Evolutionary conservation across 352 stramenopile genomes (phyloP).

Genomic region (Globisporangium cystogenes): DNA sequence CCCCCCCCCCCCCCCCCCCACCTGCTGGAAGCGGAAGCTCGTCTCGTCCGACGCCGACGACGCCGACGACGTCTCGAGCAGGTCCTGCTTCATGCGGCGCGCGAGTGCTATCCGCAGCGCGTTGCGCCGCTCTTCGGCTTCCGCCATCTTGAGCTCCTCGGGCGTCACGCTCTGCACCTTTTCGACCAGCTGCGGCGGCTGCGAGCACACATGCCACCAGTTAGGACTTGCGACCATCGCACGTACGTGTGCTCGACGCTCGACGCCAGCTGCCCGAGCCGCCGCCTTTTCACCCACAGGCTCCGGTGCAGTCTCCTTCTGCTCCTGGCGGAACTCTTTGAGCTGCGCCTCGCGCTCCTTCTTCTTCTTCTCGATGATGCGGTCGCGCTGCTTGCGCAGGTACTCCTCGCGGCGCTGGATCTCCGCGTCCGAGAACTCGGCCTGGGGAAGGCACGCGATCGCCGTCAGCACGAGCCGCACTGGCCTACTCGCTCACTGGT

Average conservation of each 20-base stretch:
- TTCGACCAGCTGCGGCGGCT: conserved; percentile 49
- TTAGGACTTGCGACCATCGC: no score
- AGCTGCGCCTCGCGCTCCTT: conserved; percentile 61
- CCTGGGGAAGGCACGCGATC: conserved; percentile 10
- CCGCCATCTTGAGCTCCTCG: conserved; percentile 57
- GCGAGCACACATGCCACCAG: no score
- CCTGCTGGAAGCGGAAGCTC: conserved; percentile 55
- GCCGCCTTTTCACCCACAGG: conserved; percentile 33
- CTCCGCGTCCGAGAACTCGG: conserved; percentile 64
- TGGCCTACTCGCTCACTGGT: no score
- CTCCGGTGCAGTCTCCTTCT: conserved; percentile 55
- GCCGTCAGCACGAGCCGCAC: not conserved
- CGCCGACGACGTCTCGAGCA: conserved; percentile 34
- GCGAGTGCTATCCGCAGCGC: conserved; percentile 64
- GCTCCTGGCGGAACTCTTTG: conserved; percentile 72
- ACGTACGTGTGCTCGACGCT: no score
- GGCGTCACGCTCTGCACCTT: conserved; percentile 56
- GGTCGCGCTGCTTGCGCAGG: conserved; percentile 64
- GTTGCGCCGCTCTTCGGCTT: conserved; percentile 64
- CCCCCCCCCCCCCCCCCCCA: no score
- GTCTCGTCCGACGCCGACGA: conserved; percentile 13
- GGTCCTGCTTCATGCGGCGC: conserved; percentile 77
- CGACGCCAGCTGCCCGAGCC: no score
- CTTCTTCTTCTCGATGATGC: conserved; percentile 81
- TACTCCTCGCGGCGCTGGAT: conserved; percentile 75